Percentiles rank a stretch among this genome's conserved stretches.
phyloP scores from a whole-genome alignment of 371 early-diverging fungal genomes.

The Mortierella sp. region DNA sequence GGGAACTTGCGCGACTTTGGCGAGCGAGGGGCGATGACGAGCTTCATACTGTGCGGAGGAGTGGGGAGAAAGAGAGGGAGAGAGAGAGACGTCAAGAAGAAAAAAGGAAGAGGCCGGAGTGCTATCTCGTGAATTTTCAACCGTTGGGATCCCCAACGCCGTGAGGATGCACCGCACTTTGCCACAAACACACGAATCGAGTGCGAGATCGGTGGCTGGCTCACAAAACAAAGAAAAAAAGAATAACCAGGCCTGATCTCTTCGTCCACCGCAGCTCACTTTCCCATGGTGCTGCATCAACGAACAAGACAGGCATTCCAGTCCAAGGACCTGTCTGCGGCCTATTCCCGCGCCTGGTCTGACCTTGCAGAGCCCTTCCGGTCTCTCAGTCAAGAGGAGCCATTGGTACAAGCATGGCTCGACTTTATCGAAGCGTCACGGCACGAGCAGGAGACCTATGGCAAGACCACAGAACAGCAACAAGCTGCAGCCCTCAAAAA shows the following conservation, averaged over 20 bases:
- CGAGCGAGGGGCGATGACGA: slow-evolving; percentile 53
- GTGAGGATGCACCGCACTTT: no score
- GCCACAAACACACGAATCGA: no score
- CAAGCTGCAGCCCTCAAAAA: slow-evolving; percentile 51
- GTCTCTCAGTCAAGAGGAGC: slow-evolving; percentile 12
- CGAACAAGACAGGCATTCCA: slow-evolving; percentile 52
- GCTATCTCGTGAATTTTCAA: neutral
- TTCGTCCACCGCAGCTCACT: neutral
- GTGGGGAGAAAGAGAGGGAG: neutral
- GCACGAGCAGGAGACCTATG: slow-evolving; percentile 49
- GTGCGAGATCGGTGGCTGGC: no score
- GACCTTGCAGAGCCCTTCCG: slow-evolving; percentile 30
- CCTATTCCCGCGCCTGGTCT: slow-evolving; percentile 43
- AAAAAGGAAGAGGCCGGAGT: neutral
- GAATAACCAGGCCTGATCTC: no score
- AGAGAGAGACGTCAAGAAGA: neutral
- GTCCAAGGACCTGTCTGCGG: slow-evolving; percentile 49
- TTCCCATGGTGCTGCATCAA: slow-evolving; percentile 54
- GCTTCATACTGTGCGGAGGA: slow-evolving; percentile 40
- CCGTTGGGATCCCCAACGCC: no score
- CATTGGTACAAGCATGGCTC: slow-evolving; percentile 42
- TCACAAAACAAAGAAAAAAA: no score
- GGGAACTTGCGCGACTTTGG: slow-evolving; percentile 63
- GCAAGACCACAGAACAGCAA: slow-evolving; percentile 49
- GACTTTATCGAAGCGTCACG: slow-evolving; percentile 35